These are phyloP conservation scores for Micromonas commoda DNA, from an alignment of 139 green algal genomes.

Conservation along the genomic window DNA sequence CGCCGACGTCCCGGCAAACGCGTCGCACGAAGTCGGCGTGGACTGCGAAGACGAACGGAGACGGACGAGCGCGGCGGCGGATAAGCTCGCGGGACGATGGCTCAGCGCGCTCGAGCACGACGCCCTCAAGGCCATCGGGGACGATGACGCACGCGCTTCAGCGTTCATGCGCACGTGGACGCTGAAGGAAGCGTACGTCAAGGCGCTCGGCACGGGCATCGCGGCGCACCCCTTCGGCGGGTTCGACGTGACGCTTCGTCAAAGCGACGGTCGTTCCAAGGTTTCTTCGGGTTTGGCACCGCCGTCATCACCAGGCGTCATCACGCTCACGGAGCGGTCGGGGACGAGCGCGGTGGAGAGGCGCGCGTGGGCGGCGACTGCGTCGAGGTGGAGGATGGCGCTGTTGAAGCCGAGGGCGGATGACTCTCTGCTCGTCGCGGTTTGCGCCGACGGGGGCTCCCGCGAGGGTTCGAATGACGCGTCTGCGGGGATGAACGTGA, in stretches of 20 bases:
- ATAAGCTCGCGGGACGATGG: neutral
- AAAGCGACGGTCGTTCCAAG: neutral
- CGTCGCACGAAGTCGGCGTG: neutral
- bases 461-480: neutral
- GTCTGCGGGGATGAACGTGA: no score
- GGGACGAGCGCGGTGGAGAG: neutral
- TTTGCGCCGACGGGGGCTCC: neutral
- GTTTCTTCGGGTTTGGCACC: neutral
- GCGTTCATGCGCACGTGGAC: slow-evolving; percentile 16
- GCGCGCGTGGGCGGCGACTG: neutral
- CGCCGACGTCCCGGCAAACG: neutral
- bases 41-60: slow-evolving; percentile 8
- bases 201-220: slow-evolving; percentile 23
- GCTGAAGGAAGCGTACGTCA: slow-evolving; percentile 25
- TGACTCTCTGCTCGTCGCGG: neutral
- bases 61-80: neutral
- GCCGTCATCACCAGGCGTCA: neutral
- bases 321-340: neutral
- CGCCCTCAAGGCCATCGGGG: neutral
- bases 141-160: neutral
- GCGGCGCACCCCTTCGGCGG: neutral
- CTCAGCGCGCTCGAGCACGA: neutral
- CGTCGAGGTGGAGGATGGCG: neutral
- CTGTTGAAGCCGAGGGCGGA: neutral
- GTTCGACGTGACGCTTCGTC: neutral